Evolutionary conservation across 805 yeast species (phyloP), one percentile per base, ranked within the genome.

Genomic region (Ogataea glucozyma): DNA sequence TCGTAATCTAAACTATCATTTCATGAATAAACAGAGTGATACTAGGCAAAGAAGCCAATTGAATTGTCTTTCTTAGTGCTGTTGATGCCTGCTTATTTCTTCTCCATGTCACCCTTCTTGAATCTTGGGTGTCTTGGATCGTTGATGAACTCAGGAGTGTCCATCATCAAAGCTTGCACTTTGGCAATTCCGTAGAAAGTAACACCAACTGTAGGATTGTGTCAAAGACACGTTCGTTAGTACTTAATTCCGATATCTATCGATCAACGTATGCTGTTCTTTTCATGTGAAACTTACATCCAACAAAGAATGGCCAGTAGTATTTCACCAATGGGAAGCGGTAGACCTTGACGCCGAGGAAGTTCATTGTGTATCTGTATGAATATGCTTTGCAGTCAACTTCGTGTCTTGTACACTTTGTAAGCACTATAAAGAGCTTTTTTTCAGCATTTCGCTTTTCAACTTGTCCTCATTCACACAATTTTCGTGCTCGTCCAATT

Each of bases 121-220:
- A 87, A 85, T 74, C 95, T 84, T 70, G 97, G 97, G 76, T 88
- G 88, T 78, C 96, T 86, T 74, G 97, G 96, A 72, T 88, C 96
- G 69, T 88, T 88, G 71, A 83, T 80, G 76, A 82, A 88, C 72
- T 87, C 95, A 51, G 76, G 77, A 48, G 91, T 75, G 76, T 81
- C 74, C 68, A 80, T 73, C 57, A 87, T 76, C 49, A 84, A 83
- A 48, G 66, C 69, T 51, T 88, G 81, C 41, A 79, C 83, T 72
- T 82, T 81, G 67, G 79, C 76, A 60, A 87, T 73, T 56, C 81
- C 75, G 72, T 72, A 83, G 76, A 79, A 83, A 57, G 91, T 79
- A 55, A 79, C 62, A 56, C 72, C 84, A 46, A 62, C 68, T 62
- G 44, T 32, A 44, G 6, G 6, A 29, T 21, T 6, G 31, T 18